Evolutionary conservation across 129 eudicot species (phyloP), one percentile per base, ranked within the genome.

Genomic region (Centella asiatica): DNA sequence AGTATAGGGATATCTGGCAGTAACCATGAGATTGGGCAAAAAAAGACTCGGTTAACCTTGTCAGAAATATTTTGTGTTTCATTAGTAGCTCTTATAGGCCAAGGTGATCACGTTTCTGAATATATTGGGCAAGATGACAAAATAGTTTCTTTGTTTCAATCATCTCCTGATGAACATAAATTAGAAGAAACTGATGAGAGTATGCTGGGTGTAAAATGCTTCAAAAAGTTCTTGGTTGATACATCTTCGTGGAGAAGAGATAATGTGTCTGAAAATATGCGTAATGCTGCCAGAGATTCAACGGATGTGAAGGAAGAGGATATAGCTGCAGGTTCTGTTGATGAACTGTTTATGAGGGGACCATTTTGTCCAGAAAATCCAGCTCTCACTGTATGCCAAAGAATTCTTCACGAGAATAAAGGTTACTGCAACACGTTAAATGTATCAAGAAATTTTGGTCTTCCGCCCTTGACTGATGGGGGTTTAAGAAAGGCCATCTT

Each of bases 21-120:
- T 32, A 56, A 74, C 46, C 17, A 70, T 28, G 80, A 76, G 34
- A 66, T 49, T 54, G 72, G 60, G 45, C 40, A 57, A 44, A 69
- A 76, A 40, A 65, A 71, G 51, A 61, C 74, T 59, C 85, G 81
- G 36, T 78, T 90, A 67, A 86, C 94, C 46, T 75, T 90, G 76
- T 83, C 93, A 68, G 97, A 90, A 79, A 78, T 81, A 55, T 90
- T 90, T 79, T 87, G 87, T 64, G 64, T 92, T 74, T 82, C 96
- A 57, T 66, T 92, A 76, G 59, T 81, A 20, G 99, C 92, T 87
- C 89, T 87, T 71, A 72, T 92, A 27, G 90, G 90, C 34, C 74
- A 87, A 61, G 94, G 96, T 31, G 96, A 87, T 76, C 99, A 87
- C 74, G 71, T 87, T 45, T 74, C 89, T 70, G 74, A 77, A 22